Conservation (phyloP, 2,329 filamentous ascomycete genomes). For the Teratosphaeriaceae sp. region DNA sequence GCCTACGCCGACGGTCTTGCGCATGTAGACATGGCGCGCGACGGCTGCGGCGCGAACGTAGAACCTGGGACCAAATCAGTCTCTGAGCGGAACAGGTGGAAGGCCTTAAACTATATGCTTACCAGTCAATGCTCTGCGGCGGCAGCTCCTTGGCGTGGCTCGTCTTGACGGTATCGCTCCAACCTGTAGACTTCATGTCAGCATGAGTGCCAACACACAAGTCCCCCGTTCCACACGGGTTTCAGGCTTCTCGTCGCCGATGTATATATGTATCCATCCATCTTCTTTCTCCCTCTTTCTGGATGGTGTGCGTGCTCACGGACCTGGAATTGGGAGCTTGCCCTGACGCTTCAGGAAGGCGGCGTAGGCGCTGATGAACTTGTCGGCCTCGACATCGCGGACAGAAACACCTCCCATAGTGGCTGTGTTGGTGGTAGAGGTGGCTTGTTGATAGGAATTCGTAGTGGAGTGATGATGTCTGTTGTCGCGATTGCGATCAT, state of each 20-base stretch:
- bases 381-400: conserved; percentile 83
- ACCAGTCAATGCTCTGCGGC: conserved; percentile 98
- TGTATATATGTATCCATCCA: conserved; percentile 14
- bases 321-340: conserved; percentile 86
- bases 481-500: not conserved
- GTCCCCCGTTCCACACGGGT: conserved; percentile 47
- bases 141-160: conserved; percentile 94
- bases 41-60: conserved; percentile 86
- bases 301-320: conserved; percentile 51
- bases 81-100: too few species aligned
- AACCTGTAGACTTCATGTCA: conserved; percentile 59
- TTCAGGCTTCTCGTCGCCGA: conserved; percentile 40
- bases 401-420: conserved; percentile 78
- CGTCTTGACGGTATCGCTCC: conserved; percentile 99
- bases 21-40: conserved; percentile 97
- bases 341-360: conserved; percentile 91
- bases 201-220: conserved; percentile 22
- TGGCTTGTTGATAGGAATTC: not conserved
- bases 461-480: not conserved
- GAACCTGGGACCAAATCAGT: conserved; percentile 44
- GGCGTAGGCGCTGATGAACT: conserved; percentile 82
- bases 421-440: conserved; percentile 41
- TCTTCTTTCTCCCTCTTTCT: conserved; percentile 37
- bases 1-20: conserved; percentile 98
- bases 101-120: conserved; percentile 52